A percentile compares a stretch with the other conserved stretches of the same genome.
Evolutionary conservation across 257 asterid genomes (phyloP).

Genomic region (Nicotiana tabacum): DNA sequence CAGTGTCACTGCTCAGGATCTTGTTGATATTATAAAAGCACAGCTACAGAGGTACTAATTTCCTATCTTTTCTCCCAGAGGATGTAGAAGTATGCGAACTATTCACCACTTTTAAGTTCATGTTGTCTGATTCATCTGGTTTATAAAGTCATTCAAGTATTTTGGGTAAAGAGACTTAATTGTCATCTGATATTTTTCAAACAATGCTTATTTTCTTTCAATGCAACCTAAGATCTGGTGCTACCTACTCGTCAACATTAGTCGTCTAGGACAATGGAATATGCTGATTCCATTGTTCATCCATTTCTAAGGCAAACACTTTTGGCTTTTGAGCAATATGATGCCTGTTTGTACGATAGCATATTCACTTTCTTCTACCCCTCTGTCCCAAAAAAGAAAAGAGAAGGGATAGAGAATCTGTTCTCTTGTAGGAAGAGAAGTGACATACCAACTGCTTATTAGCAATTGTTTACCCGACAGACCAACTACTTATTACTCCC

Average conservation of each 20-base stretch:
- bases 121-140: neutral
- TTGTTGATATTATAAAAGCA: constrained; percentile 92
- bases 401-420: neutral
- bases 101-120: neutral
- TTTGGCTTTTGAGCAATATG: neutral
- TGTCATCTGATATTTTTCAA: neutral
- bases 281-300: neutral
- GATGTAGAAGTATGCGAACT: neutral
- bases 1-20: constrained; percentile 97
- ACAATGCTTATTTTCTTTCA: neutral
- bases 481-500: no score
- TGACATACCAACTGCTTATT: neutral
- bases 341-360: neutral
- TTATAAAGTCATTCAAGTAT: neutral
- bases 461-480: no score
- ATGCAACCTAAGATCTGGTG: neutral
- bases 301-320: neutral
- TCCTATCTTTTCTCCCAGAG: constrained; percentile 1
- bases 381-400: neutral
- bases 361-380: neutral
- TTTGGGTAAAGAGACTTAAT: neutral
- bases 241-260: neutral
- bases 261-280: neutral
- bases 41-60: constrained; percentile 79
- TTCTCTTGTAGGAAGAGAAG: neutral